Conservation (phyloP, 2,329 filamentous ascomycete species). For the Eurotiales sp. region DNA sequence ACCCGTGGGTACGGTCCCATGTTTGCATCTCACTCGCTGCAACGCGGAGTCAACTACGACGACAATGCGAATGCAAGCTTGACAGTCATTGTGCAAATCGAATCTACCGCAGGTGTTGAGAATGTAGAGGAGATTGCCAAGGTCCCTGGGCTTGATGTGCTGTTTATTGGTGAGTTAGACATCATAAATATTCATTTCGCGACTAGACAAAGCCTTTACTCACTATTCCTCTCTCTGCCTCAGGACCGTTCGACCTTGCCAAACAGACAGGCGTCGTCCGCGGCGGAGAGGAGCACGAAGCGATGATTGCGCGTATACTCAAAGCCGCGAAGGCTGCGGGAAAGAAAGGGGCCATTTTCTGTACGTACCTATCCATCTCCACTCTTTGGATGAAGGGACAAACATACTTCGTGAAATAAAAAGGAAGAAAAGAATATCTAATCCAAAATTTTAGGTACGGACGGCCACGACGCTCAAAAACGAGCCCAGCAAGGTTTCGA, state of each 20-base stretch:
- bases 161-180: slow-evolving; percentile 33
- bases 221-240: not conserved
- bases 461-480: slow-evolving; percentile 31
- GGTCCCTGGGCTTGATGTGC: slow-evolving; percentile 38
- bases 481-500: slow-evolving; percentile 37
- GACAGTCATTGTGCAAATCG: slow-evolving; percentile 47
- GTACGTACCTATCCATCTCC: slow-evolving; percentile 20
- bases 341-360: slow-evolving; percentile 42
- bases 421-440: no score
- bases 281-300: slow-evolving; percentile 37
- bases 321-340: slow-evolving; percentile 32
- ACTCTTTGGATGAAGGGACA: no score
- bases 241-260: slow-evolving; percentile 34
- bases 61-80: slow-evolving; percentile 53
- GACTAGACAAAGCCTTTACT: no score
- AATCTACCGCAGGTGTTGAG: slow-evolving; percentile 39
- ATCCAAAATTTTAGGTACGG: slow-evolving; percentile 28
- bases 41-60: slow-evolving; percentile 48
- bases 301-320: slow-evolving; percentile 35
- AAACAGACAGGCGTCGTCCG: slow-evolving; percentile 36
- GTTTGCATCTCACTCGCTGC: slow-evolving; percentile 46
- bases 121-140: slow-evolving; percentile 43
- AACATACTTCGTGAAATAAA: no score
- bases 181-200: not conserved
- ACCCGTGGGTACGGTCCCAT: slow-evolving; percentile 56